Evolutionary conservation across 208 protist species (phyloP), one percentile per base, ranked within the genome.

Genomic region (Crithidia brevicula): DNA sequence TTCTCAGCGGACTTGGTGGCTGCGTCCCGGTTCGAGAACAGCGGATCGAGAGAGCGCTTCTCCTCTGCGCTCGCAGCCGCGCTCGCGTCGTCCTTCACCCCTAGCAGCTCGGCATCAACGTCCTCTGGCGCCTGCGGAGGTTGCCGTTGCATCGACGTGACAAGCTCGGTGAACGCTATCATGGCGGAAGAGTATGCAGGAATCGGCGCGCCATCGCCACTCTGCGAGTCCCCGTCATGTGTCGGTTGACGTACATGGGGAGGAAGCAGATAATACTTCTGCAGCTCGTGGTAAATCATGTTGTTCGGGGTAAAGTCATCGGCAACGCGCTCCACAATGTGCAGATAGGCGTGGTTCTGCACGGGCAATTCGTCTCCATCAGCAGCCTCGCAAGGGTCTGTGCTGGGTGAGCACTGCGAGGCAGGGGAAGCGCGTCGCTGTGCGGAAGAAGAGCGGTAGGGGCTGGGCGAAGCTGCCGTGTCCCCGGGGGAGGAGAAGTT

Each of bases 271-370:
- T 66, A 68, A 42, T 79, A 86, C 25, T 73, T 52, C 67, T 91
- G 86, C 20, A 95, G 70, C 0, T 72, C 45, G 54, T 93, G 79
- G 56, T 96, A 96, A 43, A 96, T 74, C 70, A 89, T 78, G 72
- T 96, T 93, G 59, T 96, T 96, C 16, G 91, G 87, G 11, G 76
- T 77, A 72, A 92, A 93, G 78, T 96, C 91, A 9, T 67, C 82
- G 0, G 52, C 23, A 3, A 42, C 52, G 13, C 91, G 79, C 70
- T 91, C 73, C 36, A 96, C 85, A 34, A 93, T 68, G 80, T 95
- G 90, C 76, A 93, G 64, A 49, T 77, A 88, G 23, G 79, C 72
- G n/a, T 63, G 57, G 31, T 92, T 92, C 22, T 67, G 25, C 4
- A 79, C 49, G 3, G 10, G 4, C 30, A 8, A 23, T 1, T 38